Evolutionary conservation across 2,329 filamentous ascomycete genomes (phyloP).

Genomic region (Pseudogymnoascus pannorum): DNA sequence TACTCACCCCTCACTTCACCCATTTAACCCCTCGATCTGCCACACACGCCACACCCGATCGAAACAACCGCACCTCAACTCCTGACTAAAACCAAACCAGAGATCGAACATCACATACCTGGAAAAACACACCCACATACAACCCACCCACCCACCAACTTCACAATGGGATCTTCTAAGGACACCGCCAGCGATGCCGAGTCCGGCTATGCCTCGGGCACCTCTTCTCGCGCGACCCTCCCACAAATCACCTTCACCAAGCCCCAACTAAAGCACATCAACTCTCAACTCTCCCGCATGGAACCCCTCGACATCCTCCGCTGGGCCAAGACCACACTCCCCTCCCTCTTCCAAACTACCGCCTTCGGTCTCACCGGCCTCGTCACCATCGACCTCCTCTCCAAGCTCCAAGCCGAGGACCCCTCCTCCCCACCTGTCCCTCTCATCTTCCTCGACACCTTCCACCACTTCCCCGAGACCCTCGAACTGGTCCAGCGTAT

Average conservation of each 20-base stretch:
- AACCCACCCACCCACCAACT: neutral
- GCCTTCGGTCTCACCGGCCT: constrained; percentile 77
- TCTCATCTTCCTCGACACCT: constrained; percentile 75
- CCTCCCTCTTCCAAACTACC: constrained; percentile 80
- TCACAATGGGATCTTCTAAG: constrained; percentile 1
- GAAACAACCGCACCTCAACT: neutral
- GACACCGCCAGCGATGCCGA: constrained; percentile 44
- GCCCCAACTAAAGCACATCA: constrained; percentile 83
- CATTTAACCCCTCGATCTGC: neutral
- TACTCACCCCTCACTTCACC: neutral
- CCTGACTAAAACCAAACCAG: neutral
- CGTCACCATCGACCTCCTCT: constrained; percentile 78
- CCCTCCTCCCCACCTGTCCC: constrained; percentile 53
- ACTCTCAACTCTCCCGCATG: constrained; percentile 79
- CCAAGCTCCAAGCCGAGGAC: constrained; percentile 60
- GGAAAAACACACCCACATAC: neutral
- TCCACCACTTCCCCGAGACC: constrained; percentile 77
- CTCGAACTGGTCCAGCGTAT: constrained; percentile 67
- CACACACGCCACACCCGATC: neutral
- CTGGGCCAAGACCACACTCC: constrained; percentile 87
- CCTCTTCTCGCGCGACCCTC: constrained; percentile 53
- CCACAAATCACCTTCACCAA: constrained; percentile 80
- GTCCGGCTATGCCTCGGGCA: constrained; percentile 72
- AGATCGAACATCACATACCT: constrained; percentile 6
- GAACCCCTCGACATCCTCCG: constrained; percentile 84